Evolutionary conservation across 2,329 filamentous ascomycete species (phyloP).

Genomic region (Leptosphaerulina australis): DNA sequence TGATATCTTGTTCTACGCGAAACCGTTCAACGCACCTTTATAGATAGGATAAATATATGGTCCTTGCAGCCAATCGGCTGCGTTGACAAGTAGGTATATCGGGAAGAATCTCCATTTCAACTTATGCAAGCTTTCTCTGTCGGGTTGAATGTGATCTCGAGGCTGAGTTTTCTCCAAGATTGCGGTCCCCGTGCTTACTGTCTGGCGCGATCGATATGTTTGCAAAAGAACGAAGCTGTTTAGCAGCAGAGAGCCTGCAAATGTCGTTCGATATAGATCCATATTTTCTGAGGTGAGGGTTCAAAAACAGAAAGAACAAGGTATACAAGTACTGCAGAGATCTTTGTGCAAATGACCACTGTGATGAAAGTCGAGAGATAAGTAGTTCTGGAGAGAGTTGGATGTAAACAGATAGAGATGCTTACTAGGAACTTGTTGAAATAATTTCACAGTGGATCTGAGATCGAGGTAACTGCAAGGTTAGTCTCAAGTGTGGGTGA

Average conservation of each 20-base stretch:
- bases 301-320: too few species aligned
- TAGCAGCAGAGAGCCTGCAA: slow-evolving; percentile 34
- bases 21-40: slow-evolving; percentile 43
- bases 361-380: too few species aligned
- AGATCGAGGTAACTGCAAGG: not conserved
- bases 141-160: slow-evolving; percentile 31
- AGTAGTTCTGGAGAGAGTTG: too few species aligned
- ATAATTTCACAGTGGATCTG: not conserved
- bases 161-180: slow-evolving; percentile 32
- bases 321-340: not conserved
- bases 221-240: slow-evolving; percentile 38
- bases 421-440: not conserved
- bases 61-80: slow-evolving; percentile 57
- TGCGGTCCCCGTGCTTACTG: slow-evolving; percentile 9
- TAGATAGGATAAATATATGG: slow-evolving; percentile 61
- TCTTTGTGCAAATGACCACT: not conserved
- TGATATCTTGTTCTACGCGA: not conserved
- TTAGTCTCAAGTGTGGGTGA: slow-evolving; percentile 2
- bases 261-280: slow-evolving; percentile 42
- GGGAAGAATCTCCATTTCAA: slow-evolving; percentile 53
- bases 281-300: slow-evolving; percentile 34
- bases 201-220: slow-evolving; percentile 31
- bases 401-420: not conserved
- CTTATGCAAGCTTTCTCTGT: slow-evolving; percentile 39
- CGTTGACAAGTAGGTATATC: slow-evolving; percentile 54